A percentile compares a stretch with the other conserved stretches of the same genome.
Evolutionary conservation across 805 yeast species (phyloP).

Genomic region (Sugiyamaella lignohabitans): DNA sequence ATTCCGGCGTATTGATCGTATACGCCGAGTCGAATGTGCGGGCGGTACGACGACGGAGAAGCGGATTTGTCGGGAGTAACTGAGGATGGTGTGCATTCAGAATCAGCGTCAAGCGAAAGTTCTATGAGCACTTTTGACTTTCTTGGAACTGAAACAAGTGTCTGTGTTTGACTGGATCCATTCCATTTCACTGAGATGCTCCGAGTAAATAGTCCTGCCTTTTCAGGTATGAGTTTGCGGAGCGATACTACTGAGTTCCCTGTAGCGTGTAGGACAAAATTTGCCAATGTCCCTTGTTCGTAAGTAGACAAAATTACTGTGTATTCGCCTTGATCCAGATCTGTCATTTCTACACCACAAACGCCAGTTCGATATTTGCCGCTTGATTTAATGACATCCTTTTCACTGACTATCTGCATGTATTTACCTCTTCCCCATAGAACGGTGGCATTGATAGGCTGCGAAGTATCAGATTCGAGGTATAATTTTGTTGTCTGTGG

Average conservation of each 20-base stretch:
- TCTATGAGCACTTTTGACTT: constrained; percentile 2
- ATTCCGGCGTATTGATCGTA: constrained; percentile 5
- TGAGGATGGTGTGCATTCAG: background rate
- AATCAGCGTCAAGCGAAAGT: constrained; percentile 1
- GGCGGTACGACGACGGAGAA: constrained; percentile 11
- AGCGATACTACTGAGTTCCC: constrained; percentile 4
- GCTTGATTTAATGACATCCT: constrained; percentile 30
- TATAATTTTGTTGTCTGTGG: constrained; percentile 21
- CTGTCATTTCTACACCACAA: constrained; percentile 1
- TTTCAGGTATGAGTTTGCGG: constrained; percentile 7
- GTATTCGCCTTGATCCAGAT: constrained; percentile 32
- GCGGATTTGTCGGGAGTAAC: background rate
- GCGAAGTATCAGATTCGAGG: constrained; percentile 22
- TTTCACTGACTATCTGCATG: constrained; percentile 27
- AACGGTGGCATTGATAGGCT: constrained; percentile 39
- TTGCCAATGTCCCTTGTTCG: constrained; percentile 28
- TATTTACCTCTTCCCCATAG: constrained; percentile 34
- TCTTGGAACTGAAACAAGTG: constrained; percentile 5
- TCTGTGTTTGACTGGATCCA: constrained; percentile 13
- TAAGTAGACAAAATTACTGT: constrained; percentile 44
- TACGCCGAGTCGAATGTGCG: constrained; percentile 16
- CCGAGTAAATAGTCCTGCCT: constrained; percentile 10
- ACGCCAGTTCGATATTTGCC: constrained; percentile 32
- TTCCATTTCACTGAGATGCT: constrained; percentile 11
- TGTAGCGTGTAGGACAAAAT: constrained; percentile 33